Evolutionary conservation across 169 alveolate species (phyloP).

Genomic region (Ichthyophthirius multifiliis): DNA sequence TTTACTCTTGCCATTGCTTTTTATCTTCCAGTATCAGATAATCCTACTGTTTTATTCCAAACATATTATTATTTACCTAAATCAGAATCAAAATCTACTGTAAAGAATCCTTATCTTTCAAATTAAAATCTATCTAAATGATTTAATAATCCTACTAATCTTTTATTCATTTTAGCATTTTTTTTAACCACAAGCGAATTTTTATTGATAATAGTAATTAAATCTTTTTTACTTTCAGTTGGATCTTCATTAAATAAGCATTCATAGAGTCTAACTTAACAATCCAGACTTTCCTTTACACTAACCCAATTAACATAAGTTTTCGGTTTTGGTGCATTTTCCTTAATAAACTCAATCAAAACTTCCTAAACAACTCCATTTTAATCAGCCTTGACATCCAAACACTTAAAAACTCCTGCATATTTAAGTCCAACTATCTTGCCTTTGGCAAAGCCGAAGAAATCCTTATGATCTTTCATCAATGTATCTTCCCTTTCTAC

Average conservation of each 20-base stretch:
- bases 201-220: slow-evolving; percentile 63
- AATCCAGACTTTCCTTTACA: slow-evolving; percentile 67
- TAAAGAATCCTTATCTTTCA: slow-evolving; percentile 89
- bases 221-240: slow-evolving; percentile 59
- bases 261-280: slow-evolving; percentile 80
- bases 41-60: slow-evolving; percentile 77
- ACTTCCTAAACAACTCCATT: slow-evolving; percentile 53
- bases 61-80: slow-evolving; percentile 57
- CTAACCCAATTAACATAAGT: slow-evolving; percentile 89
- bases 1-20: neutral
- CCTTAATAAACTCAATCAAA: slow-evolving; percentile 43
- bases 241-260: slow-evolving; percentile 74
- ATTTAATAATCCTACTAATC: slow-evolving; percentile 19
- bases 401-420: slow-evolving; percentile 61
- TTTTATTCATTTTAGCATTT: slow-evolving; percentile 65
- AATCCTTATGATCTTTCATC: slow-evolving; percentile 49
- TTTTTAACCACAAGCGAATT: slow-evolving; percentile 56
- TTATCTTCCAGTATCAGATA: slow-evolving; percentile 1
- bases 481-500: slow-evolving; percentile 53
- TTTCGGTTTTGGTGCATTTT: slow-evolving; percentile 60
- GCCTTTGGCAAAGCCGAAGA: slow-evolving; percentile 82
- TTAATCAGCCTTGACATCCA: slow-evolving; percentile 58
- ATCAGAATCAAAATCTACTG: slow-evolving; percentile 63
- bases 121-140: slow-evolving; percentile 82
- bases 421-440: slow-evolving; percentile 79